Conservation (phyloP, 164 flowering plant species). For the Paratinospora sagittata region DNA sequence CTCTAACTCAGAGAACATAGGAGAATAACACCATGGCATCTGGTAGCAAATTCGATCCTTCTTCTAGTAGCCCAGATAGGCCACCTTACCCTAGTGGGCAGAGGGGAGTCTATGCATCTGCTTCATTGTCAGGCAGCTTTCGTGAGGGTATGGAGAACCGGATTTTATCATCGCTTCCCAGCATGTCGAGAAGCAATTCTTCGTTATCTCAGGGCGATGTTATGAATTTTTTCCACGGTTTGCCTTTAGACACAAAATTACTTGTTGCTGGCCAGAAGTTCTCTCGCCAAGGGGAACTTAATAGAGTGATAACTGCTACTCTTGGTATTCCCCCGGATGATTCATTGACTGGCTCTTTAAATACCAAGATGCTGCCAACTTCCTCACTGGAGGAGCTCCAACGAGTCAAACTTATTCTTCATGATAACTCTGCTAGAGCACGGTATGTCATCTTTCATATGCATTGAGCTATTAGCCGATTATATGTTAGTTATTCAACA, state of each 20-base stretch:
- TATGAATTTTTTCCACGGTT: constrained; percentile 46
- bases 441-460: constrained; percentile 36
- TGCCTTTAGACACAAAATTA: constrained; percentile 52
- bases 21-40: constrained; percentile 54
- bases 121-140: constrained; percentile 57
- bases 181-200: constrained; percentile 51
- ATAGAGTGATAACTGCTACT: constrained; percentile 37
- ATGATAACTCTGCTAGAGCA: constrained; percentile 47
- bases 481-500: background rate
- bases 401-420: constrained; percentile 44
- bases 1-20: constrained; percentile 22
- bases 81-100: constrained; percentile 49
- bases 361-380: constrained; percentile 40
- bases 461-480: background rate
- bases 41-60: constrained; percentile 58
- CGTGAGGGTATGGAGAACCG: constrained; percentile 65
- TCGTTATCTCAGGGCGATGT: constrained; percentile 44
- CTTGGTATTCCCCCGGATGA: constrained; percentile 60
- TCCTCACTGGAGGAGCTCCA: constrained; percentile 57
- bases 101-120: constrained; percentile 42
- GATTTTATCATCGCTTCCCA: constrained; percentile 48
- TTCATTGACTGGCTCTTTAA: constrained; percentile 37
- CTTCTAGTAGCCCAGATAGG: constrained; percentile 73
- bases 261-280: constrained; percentile 50
- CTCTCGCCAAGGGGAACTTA: constrained; percentile 49